Conservation (phyloP, 73 alveolate genomes). For the Paramecium caudatum region DNA sequence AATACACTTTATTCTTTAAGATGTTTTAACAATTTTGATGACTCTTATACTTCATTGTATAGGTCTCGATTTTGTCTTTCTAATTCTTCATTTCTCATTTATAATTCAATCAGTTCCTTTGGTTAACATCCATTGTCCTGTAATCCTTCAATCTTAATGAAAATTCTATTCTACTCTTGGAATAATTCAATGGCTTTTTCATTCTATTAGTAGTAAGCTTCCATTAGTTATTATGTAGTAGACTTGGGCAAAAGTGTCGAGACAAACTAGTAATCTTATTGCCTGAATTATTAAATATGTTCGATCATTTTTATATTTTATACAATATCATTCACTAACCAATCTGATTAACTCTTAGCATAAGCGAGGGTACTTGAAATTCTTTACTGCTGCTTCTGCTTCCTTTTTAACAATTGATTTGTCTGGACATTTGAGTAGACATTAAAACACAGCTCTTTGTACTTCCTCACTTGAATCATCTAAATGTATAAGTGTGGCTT, state of each 20-base stretch:
- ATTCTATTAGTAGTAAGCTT: background rate
- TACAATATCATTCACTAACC: too few relatives aligned
- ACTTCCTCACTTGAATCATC: conserved; percentile 97
- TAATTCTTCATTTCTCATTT: background rate
- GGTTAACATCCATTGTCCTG: background rate
- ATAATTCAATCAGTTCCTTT: background rate
- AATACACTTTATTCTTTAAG: background rate
- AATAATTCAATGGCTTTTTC: background rate
- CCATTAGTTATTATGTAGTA: background rate
- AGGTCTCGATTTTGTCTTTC: background rate
- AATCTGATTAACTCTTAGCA: conserved; percentile 53
- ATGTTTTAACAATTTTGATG: background rate
- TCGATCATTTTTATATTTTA: too few relatives aligned
- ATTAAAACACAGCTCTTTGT: conserved; percentile 86
- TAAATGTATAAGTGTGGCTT: conserved; percentile 93
- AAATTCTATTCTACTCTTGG: background rate
- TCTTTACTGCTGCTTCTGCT: conserved; percentile 28
- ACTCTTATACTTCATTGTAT: background rate
- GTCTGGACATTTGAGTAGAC: conserved; percentile 76
- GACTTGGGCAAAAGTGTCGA: too few relatives aligned
- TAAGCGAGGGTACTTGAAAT: conserved; percentile 49
- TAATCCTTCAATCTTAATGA: background rate
- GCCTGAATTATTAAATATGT: too few relatives aligned
- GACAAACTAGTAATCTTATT: too few relatives aligned
- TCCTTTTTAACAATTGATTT: conserved; percentile 1